These are phyloP conservation scores for Ophiostoma sp. DNA, from an alignment of 2,329 filamentous ascomycete species.

Conservation along the genomic window DNA sequence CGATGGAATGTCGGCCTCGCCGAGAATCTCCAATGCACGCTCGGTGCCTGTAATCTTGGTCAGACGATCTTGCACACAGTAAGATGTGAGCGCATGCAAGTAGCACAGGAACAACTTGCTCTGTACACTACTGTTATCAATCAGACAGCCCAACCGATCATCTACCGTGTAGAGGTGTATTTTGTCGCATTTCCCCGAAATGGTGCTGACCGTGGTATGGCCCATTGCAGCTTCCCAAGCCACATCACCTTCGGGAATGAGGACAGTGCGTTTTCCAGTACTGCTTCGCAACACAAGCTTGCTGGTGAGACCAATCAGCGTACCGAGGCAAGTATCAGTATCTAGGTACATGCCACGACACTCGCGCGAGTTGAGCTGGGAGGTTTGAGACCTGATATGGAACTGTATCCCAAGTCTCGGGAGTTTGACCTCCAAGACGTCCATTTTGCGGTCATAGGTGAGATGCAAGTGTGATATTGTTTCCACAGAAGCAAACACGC, in stretches of 20 bases:
- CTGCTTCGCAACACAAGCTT: conserved; percentile 43
- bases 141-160: conserved; percentile 43
- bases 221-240: not conserved
- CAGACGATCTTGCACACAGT: conserved; percentile 46
- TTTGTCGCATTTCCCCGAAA: conserved; percentile 21
- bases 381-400: conserved; percentile 30
- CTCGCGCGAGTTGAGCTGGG: conserved; percentile 42
- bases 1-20: conserved; percentile 46
- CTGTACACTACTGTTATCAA: conserved; percentile 46
- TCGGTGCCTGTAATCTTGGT: conserved; percentile 51
- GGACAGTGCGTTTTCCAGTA: not conserved
- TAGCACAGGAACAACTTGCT: conserved; percentile 49
- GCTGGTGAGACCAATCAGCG: conserved; percentile 45
- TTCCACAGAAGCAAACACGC: not conserved
- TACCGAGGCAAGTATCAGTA: conserved; percentile 41
- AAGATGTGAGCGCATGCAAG: conserved; percentile 51
- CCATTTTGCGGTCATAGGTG: not conserved
- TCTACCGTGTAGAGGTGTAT: conserved; percentile 48
- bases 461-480: not conserved
- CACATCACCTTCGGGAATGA: conserved; percentile 7
- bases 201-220: conserved; percentile 27
- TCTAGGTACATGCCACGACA: conserved; percentile 49
- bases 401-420: conserved; percentile 48
- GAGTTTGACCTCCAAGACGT: conserved; percentile 39
- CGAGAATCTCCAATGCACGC: conserved; percentile 45